Base-by-base conservation (phyloP, 176 grass and related monocot genomes). In the Cenchrus americanus region DNA sequence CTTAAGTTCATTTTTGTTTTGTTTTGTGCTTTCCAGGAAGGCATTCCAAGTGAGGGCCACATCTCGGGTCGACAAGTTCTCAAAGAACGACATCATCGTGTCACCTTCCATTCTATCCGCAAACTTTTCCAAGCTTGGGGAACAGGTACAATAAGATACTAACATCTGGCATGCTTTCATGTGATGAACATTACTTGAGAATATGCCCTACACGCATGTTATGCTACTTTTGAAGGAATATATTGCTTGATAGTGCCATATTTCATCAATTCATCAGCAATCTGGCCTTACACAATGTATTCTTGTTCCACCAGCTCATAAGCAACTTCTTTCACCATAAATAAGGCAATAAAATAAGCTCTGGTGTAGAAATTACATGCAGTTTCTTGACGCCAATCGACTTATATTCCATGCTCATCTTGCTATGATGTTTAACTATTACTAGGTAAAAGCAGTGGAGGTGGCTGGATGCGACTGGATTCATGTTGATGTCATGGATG, bases 401-500 rank as follows among this genome's bases (percentile, higher is more conserved):
- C 18, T 7, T 2, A 88, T 80, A 51, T 63, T 62, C 69, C 23
- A 24, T 48, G 8, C 12, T 76, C 58, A 48, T 75, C 24, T 30
- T 75, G 5, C 50, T 22, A 69, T 59, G n/a, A 0, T 19, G 2
- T 40, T 55, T 22, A 49, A 23, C 30, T 49, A 53, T 82, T 71
- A 77, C 43, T 80, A 99, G 96, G 93, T 99, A 83, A 99, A 99
- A 94, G 96, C 91, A 73, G 96, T 99, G 53, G 96, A 99, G 74
- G 73, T 94, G 76, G 96, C 96, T 69, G 96, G 96, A 81, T 99
- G 96, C 71, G 96, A 99, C 76, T 99, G 96, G 96, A 99, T 99
- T 91, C 96, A 99, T 83, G 96, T 99, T 5, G 96, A 99, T 79
- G 96, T 99, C 81, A 99, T 99, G 96, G 96, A 99, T 58, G 96